A percentile compares a stretch with the other conserved stretches of the same genome.
phyloP scores from a whole-genome alignment of 2,329 filamentous ascomycete genomes.

The Trichoderma sp. region DNA sequence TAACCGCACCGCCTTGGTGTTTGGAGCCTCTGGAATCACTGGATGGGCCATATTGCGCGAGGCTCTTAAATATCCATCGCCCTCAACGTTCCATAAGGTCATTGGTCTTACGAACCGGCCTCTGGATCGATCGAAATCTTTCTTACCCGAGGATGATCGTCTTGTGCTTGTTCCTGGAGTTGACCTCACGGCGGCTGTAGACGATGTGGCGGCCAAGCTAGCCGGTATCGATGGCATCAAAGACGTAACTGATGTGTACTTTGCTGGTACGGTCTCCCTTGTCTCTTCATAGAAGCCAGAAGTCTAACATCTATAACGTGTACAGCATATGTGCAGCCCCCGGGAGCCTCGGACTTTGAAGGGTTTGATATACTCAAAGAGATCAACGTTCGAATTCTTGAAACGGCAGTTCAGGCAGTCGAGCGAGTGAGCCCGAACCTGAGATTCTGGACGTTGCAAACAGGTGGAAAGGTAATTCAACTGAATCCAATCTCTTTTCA shows the following conservation, averaged over 20 bases:
- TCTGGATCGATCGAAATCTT: neutral
- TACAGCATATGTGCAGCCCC: constrained; percentile 18
- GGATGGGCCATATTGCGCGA: constrained; percentile 21
- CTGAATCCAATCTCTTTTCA: no score
- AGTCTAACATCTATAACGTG: neutral
- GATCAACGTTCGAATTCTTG: constrained; percentile 12
- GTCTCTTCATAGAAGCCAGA: accelerated
- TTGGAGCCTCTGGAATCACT: constrained; percentile 22
- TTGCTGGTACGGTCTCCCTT: neutral
- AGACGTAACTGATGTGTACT: constrained; percentile 20
- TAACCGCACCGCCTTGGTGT: constrained; percentile 17
- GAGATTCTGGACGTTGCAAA: constrained; percentile 19
- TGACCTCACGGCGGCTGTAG: constrained; percentile 10
- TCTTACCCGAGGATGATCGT: constrained; percentile 8
- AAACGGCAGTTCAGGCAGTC: constrained; percentile 13
- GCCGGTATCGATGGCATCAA: constrained; percentile 12
- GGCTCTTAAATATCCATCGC: constrained; percentile 5
- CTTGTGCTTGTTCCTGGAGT: constrained; percentile 5
- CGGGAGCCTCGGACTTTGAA: constrained; percentile 16
- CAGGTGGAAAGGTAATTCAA: constrained; percentile 22
- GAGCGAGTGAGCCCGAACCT: constrained; percentile 4
- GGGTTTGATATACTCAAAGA: constrained; percentile 20
- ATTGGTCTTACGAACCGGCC: constrained; percentile 17
- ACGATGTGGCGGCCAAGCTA: constrained; percentile 16
- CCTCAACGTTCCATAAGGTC: neutral